Evolutionary conservation across 2,329 filamentous ascomycete species (phyloP).

Genomic region (Penicillium sclerotiorum): DNA sequence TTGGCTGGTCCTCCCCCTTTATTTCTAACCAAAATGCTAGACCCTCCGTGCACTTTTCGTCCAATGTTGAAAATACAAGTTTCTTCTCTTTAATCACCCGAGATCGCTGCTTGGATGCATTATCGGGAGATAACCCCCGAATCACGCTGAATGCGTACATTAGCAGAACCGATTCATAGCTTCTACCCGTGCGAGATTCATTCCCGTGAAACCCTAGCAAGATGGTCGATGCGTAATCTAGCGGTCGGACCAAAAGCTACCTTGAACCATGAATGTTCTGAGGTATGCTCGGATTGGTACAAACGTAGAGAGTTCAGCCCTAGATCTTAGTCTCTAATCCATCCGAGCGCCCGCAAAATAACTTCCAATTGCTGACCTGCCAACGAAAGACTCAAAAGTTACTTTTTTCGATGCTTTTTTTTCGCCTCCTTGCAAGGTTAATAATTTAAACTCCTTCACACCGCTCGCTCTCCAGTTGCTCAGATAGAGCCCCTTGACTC

Average conservation of each 20-base stretch:
- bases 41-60: conserved; percentile 19
- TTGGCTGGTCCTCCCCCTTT: conserved; percentile 20
- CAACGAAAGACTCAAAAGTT: background rate
- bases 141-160: conserved; percentile 1
- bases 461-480: conserved; percentile 9
- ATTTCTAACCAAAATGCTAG: conserved; percentile 7
- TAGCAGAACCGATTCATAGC: conserved; percentile 13
- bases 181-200: conserved; percentile 5
- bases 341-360: conserved; percentile 7
- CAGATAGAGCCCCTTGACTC: background rate
- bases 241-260: conserved; percentile 15
- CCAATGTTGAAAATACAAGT: conserved; percentile 5
- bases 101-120: conserved; percentile 10
- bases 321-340: conserved; percentile 18
- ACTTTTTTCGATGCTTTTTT: background rate
- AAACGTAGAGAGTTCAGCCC: conserved; percentile 19
- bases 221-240: conserved; percentile 15
- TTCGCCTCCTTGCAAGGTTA: background rate
- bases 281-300: conserved; percentile 9
- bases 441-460: background rate
- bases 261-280: conserved; percentile 3
- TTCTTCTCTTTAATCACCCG: conserved; percentile 5
- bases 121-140: no score
- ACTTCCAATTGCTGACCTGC: background rate
- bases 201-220: conserved; percentile 8